A percentile compares a stretch with the other conserved stretches of the same genome.
Conservation (phyloP, 2,329 filamentous ascomycete genomes). For the Alternaria ventricosa region DNA sequence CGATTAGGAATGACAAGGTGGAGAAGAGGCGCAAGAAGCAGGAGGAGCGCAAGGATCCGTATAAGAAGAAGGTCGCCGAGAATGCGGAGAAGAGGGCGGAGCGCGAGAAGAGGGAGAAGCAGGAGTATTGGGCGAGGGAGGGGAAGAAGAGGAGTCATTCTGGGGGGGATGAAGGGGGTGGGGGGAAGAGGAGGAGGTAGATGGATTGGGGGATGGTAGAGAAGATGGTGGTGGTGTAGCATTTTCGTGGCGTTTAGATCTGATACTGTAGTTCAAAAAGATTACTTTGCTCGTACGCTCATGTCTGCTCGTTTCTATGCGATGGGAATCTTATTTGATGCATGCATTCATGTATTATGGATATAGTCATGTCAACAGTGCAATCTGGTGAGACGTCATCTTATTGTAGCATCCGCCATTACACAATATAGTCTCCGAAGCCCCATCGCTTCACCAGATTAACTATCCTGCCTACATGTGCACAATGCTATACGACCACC, state of each 20-base stretch:
- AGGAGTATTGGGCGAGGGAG: conserved; percentile 92
- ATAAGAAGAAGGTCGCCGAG: conserved; percentile 82
- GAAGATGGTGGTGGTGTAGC: neutral
- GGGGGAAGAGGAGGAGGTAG: conserved; percentile 40
- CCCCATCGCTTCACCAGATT: neutral
- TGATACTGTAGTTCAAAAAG: neutral
- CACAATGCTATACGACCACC: neutral
- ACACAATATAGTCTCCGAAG: neutral
- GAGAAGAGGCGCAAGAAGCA: conserved; percentile 85
- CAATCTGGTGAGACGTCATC: neutral
- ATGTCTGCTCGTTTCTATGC: too few species aligned
- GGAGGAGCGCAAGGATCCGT: conserved; percentile 81
- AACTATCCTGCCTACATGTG: neutral
- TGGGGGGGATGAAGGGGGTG: conserved; percentile 48
- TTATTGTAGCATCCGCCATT: neutral
- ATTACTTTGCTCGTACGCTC: too few species aligned
- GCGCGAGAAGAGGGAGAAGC: conserved; percentile 87
- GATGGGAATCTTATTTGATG: neutral
- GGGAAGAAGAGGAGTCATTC: conserved; percentile 75
- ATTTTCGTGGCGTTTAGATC: neutral
- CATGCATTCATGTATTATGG: neutral
- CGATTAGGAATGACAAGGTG: conserved; percentile 86
- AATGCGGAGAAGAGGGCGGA: conserved; percentile 83
- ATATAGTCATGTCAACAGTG: neutral
- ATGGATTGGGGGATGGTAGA: neutral